phyloP scores from a whole-genome alignment of 1,284 basidiomycete species.

The Exobasidium cylindrosporum region DNA sequence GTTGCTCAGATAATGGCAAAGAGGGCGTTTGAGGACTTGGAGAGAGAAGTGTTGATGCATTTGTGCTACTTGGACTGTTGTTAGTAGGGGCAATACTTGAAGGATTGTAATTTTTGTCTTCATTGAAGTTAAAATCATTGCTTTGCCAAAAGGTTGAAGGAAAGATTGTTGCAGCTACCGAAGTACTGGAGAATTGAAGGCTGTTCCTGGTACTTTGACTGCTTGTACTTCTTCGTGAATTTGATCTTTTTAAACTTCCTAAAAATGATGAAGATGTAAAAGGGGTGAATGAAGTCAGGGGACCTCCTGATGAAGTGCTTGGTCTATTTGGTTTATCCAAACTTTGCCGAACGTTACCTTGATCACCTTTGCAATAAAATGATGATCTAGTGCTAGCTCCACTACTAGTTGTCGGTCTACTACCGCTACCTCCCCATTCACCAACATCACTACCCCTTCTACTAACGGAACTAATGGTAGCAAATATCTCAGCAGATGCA shows the following conservation, averaged over 20 bases:
- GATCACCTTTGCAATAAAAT: neutral
- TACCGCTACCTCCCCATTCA: neutral
- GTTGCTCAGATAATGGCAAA: neutral
- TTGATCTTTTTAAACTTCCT: neutral
- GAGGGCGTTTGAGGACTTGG: neutral
- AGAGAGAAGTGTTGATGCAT: neutral
- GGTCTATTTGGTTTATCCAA: too few species aligned
- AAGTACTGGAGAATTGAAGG: neutral
- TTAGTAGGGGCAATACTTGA: neutral
- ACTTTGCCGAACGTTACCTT: neutral
- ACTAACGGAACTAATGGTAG: neutral
- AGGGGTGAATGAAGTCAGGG: neutral
- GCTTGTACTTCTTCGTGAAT: neutral
- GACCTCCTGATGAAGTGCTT: too few species aligned
- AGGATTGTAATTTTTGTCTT: neutral
- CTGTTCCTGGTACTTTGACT: neutral
- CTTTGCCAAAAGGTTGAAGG: neutral
- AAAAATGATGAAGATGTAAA: neutral
- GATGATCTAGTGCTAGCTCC: neutral
- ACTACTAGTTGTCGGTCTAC: neutral
- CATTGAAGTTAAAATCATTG: neutral
- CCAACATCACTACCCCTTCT: neutral
- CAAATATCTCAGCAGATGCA: neutral
- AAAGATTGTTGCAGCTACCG: neutral
- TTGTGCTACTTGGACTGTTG: neutral